A percentile compares a stretch with the other conserved stretches of the same genome.
These are phyloP conservation scores for Volvox africanus DNA, from an alignment of 139 green algal genomes.

Conservation along the genomic window DNA sequence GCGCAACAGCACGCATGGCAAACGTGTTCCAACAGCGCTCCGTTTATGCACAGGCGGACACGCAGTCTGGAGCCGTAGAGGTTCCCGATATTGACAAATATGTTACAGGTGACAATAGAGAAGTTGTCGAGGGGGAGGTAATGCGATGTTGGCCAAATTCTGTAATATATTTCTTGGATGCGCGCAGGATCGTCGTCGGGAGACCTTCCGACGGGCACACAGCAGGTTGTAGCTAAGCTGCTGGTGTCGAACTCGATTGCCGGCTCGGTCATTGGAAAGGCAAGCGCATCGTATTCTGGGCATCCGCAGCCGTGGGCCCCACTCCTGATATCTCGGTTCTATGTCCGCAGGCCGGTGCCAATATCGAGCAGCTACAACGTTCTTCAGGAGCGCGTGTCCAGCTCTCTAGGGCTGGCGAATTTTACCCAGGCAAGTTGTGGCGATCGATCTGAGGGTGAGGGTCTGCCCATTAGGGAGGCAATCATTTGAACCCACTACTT, in stretches of 20 bases:
- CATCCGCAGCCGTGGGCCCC: neutral
- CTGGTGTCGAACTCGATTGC: constrained; percentile 76
- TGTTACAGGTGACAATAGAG: constrained; percentile 1
- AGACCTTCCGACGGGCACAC: constrained; percentile 51
- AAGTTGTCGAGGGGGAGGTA: neutral
- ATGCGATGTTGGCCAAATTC: neutral
- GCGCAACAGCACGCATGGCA: neutral
- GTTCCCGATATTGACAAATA: constrained; percentile 45
- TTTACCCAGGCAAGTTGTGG: constrained; percentile 68
- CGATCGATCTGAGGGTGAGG: constrained; percentile 20
- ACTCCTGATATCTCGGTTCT: no score
- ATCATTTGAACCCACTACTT: neutral
- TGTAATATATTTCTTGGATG: neutral
- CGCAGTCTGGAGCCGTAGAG: constrained; percentile 1
- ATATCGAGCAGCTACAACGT: constrained; percentile 80
- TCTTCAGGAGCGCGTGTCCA: constrained; percentile 73
- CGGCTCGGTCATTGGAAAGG: constrained; percentile 77
- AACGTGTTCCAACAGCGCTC: neutral
- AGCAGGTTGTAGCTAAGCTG: constrained; percentile 73
- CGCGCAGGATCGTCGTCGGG: constrained; percentile 24
- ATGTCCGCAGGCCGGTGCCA: constrained; percentile 53
- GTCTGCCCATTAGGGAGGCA: no score
- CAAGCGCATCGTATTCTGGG: constrained; percentile 21
- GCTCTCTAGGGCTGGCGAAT: constrained; percentile 75
- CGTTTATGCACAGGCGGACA: constrained; percentile 9